Base-by-base conservation (phyloP, 2,329 filamentous ascomycete species). In the Diplodia scrobiculata region DNA sequence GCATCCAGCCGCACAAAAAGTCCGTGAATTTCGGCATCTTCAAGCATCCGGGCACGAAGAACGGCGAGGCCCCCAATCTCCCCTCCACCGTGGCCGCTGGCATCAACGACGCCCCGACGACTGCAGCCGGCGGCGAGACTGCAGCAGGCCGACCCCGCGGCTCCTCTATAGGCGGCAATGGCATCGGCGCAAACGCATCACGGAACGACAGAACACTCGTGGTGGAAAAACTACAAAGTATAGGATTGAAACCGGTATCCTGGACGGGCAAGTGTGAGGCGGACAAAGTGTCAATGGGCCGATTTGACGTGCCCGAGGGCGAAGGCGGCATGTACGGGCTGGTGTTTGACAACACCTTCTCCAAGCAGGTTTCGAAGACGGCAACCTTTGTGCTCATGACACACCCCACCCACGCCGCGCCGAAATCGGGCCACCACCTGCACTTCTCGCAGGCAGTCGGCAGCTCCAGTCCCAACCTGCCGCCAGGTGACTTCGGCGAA, bases 281-380 rank as follows among this genome's bases (percentile, higher is more conserved):
- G 45, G 94, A 98, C 80, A 94, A 95, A 80, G 92, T 97, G 60
- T 91, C 91, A 21, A 92, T 94, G 77, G 95, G 94, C 36, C 95
- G 89, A 21, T 91, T 92, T 75, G 90, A 97, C 74, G 91, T 98
- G 27, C 81, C 82, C 0, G 73, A 81, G 7, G 87, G 87, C 38
- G 87, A 95, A 69, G 91, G 89, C 27, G 95, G 95, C 74, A 97
- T 97, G 87, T 99, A 96, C 76, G 95, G 93, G 66, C 83, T 99
- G 68, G 92, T 98, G 36, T 97, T 99, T 74, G 95, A 99, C 85
- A 99, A 99, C 75, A 99, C 95, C 32, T 99, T 99, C 76, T 97
- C 93, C 68, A 98, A 97, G 80, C 77, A 91, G 89, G 74, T 79
- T 17, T 95, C 93, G 63, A 99, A 99, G 80, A 97, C 90, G 34